Evolutionary conservation across 768 basidiomycete species (phyloP).

Genomic region (Suillus subluteus): DNA sequence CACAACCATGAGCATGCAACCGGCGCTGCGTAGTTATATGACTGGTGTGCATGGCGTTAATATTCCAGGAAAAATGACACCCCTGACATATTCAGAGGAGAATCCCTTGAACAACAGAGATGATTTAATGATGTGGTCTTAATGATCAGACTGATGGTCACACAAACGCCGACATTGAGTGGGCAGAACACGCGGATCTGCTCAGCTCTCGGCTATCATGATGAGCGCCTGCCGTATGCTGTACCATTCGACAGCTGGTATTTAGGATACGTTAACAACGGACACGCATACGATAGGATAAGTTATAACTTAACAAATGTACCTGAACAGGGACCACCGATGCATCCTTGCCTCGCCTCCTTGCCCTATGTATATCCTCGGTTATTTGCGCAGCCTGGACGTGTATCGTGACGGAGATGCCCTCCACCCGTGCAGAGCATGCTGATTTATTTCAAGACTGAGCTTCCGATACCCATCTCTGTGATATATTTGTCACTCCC

Average conservation of each 20-base stretch:
- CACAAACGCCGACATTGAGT: background rate
- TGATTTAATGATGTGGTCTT: background rate
- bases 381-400: background rate
- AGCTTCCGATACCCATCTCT: constrained; percentile 67
- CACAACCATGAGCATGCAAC: too few species aligned
- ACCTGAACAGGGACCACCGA: background rate
- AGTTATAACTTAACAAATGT: background rate
- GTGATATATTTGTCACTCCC: constrained; percentile 59
- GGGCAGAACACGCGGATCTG: background rate
- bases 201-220: background rate
- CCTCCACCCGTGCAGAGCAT: background rate
- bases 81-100: background rate
- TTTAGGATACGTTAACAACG: background rate
- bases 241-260: background rate
- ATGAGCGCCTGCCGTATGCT: background rate
- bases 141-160: background rate
- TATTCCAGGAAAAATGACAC: background rate
- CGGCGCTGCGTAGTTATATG: too few species aligned
- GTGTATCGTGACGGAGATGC: background rate
- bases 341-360: background rate
- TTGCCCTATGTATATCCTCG: background rate
- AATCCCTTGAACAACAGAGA: background rate
- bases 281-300: background rate
- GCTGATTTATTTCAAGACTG: background rate
- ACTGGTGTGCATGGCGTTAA: background rate